Evolutionary conservation across 1,139 yeast genomes (phyloP).

Genomic region (Pneumocystis jirovecii): DNA sequence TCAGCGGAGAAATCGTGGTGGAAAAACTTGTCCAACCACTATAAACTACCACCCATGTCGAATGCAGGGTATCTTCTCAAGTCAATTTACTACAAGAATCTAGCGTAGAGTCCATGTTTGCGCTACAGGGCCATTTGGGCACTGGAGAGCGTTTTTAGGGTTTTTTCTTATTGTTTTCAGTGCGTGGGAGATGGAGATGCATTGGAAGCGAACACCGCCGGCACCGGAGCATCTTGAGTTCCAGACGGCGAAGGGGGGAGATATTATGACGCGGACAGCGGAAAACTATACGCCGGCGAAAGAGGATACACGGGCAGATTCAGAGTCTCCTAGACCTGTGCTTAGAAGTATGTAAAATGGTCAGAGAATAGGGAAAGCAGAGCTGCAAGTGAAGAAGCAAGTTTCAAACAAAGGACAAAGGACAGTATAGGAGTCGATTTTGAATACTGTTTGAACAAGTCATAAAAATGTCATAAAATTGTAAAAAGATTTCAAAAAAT

Average conservation of each 20-base stretch:
- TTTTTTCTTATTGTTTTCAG: not conserved
- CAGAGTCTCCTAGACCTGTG: not conserved
- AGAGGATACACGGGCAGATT: not conserved
- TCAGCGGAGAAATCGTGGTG: constrained; percentile 10
- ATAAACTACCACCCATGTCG: constrained; percentile 12
- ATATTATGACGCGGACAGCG: constrained; percentile 12
- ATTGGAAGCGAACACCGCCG: constrained; percentile 12
- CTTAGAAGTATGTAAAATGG: not conserved
- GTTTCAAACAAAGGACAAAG: not conserved
- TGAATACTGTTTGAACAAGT: no score
- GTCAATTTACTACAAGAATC: constrained; percentile 12
- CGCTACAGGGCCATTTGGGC: not conserved
- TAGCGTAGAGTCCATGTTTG: constrained; percentile 7
- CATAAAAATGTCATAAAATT: no score
- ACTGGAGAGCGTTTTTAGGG: not conserved
- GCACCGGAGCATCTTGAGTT: constrained; percentile 13
- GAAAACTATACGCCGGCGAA: constrained; percentile 1
- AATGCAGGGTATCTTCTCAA: constrained; percentile 13
- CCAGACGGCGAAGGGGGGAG: constrained; percentile 13
- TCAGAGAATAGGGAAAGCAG: not conserved
- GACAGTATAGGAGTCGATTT: no score
- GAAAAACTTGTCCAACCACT: constrained; percentile 11
- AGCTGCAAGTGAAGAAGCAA: not conserved
- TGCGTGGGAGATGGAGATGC: constrained; percentile 12
- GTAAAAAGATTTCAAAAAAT: no score